These are phyloP conservation scores for Phaeosphaeriaceae sp. DNA, from an alignment of 2,329 filamentous ascomycete genomes.

Conservation along the genomic window DNA sequence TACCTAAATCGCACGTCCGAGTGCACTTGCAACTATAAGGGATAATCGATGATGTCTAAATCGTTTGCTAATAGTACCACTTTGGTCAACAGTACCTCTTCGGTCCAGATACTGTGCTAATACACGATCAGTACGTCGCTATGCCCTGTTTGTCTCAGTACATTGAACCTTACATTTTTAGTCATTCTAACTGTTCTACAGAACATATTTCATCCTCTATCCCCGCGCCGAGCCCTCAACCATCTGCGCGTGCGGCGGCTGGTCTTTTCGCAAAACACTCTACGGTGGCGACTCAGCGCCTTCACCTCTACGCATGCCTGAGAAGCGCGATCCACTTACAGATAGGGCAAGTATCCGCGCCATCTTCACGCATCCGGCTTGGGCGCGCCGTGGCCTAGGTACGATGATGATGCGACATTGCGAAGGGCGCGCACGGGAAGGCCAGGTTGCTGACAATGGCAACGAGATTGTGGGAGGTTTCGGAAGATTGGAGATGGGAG, in stretches of 20 bases:
- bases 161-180: not conserved
- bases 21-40: no score
- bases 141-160: not conserved
- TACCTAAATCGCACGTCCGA: not conserved
- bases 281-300: constrained; percentile 45
- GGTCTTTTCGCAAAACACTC: constrained; percentile 45
- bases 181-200: constrained; percentile 1
- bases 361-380: constrained; percentile 44
- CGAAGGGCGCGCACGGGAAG: constrained; percentile 29
- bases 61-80: not conserved
- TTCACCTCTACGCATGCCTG: constrained; percentile 37
- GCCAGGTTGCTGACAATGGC: constrained; percentile 15
- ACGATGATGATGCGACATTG: constrained; percentile 50
- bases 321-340: constrained; percentile 31
- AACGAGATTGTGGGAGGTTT: constrained; percentile 27
- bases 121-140: constrained; percentile 32
- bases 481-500: constrained; percentile 43
- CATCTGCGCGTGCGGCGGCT: constrained; percentile 46
- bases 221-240: constrained; percentile 21
- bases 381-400: constrained; percentile 37
- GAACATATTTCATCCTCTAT: constrained; percentile 45
- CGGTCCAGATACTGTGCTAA: constrained; percentile 43
- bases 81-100: constrained; percentile 30
- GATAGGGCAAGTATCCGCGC: constrained; percentile 45
- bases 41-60: no score